Evolutionary conservation across 2,329 filamentous ascomycete genomes (phyloP), one percentile per base, ranked within the genome.

Genomic region (Monilinia aucupariae): DNA sequence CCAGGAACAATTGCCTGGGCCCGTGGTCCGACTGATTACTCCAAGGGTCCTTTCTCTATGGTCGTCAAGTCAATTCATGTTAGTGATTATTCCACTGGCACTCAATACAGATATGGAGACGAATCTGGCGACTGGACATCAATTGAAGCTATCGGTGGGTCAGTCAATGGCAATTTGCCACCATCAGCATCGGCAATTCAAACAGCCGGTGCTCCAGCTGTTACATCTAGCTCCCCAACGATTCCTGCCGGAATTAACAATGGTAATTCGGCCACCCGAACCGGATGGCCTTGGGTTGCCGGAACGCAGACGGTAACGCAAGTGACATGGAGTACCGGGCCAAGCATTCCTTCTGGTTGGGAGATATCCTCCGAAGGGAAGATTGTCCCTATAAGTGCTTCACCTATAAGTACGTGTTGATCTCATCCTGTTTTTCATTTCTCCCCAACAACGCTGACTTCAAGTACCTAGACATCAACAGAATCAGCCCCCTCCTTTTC

Each of bases 81-180:
- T 49, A 87, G 87, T 59, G 94, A 99, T 78, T 99, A 97, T 79
- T 97, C 92, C 27, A 97, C 92, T 1, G 94, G 94, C 61, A 87
- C 83, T 22, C 80, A 88, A 67, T 99, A 99, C 80, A 80, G 79
- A 63, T 99, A 97, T 78, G 84, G 84, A 68, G 90, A 94, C 74
- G 84, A 81, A 45, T 87, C 83, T 54, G 94, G 94, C 54, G 83
- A 80, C 27, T 96, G 91, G 90, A 73, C 84, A 68, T 93, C 90
- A 55, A 97, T 99, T 75, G 77, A 84, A 70, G 86, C 93, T 60
- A 82, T 88, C n/a, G 92, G 86, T 67, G 94, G 94, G 65, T 76
- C 80, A 68, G 80, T 97, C 75, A 91, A 91, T 74, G 85, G 83
- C 37, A 89, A 85, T 64, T 81, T 63, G 76, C 68, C 66, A 45